Conservation (phyloP, 2,329 filamentous ascomycete genomes). For the Dactylellina parvicollis region DNA sequence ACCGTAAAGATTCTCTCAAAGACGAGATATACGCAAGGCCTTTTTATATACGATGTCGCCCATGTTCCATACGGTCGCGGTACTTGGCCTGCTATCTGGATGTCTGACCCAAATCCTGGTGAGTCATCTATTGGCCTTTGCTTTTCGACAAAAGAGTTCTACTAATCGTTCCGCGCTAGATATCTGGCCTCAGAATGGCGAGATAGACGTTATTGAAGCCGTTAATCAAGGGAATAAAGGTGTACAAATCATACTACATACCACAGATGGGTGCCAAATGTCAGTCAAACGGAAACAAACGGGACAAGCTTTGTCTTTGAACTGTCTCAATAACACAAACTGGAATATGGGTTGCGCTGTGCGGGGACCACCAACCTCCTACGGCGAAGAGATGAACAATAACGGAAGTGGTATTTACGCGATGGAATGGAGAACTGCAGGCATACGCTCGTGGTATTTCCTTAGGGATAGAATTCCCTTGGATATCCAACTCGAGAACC, state of each 20-base stretch:
- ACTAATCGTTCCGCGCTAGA: conserved; percentile 23
- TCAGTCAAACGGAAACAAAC: conserved; percentile 63
- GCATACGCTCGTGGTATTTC: conserved; percentile 86
- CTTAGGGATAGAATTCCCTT: conserved; percentile 72
- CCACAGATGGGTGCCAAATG: conserved; percentile 70
- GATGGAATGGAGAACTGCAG: conserved; percentile 76
- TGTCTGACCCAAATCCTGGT: conserved; percentile 21
- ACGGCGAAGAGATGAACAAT: conserved; percentile 76
- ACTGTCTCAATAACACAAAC: conserved; percentile 69
- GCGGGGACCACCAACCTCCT: conserved; percentile 59
- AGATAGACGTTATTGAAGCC: conserved; percentile 84
- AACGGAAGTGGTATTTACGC: conserved; percentile 76
- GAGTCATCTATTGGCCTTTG: too few relatives aligned
- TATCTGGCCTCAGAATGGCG: conserved; percentile 75
- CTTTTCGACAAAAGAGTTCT: too few relatives aligned
- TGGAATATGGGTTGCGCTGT: conserved; percentile 69
- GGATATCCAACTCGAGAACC: conserved; percentile 70
- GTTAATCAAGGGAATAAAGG: conserved; percentile 72
- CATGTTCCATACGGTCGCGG: conserved; percentile 81
- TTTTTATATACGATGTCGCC: conserved; percentile 76
- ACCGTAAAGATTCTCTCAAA: conserved; percentile 78
- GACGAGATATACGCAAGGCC: conserved; percentile 71
- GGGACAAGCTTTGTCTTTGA: conserved; percentile 64
- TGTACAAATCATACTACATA: conserved; percentile 74
- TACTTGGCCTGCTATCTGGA: conserved; percentile 75